Conservation (phyloP, 2,329 filamentous ascomycete genomes). For the Fusarium poae region DNA sequence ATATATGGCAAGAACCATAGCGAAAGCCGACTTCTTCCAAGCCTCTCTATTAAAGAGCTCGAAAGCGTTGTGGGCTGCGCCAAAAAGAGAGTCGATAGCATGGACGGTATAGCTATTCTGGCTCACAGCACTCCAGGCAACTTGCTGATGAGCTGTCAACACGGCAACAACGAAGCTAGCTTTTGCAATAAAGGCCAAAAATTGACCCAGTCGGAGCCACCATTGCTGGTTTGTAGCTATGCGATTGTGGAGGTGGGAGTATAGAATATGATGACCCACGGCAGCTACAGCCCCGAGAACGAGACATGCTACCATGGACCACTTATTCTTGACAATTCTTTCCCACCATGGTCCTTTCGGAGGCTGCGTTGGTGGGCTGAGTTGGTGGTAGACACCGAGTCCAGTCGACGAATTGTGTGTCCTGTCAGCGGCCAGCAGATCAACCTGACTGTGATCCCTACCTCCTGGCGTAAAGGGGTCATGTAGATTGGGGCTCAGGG, state of each 20-base stretch:
- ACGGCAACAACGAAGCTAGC: constrained; percentile 22
- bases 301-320: constrained; percentile 26
- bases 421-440: neutral
- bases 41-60: constrained; percentile 39
- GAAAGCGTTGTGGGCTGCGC: constrained; percentile 22
- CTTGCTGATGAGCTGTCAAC: constrained; percentile 20
- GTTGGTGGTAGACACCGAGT: constrained; percentile 4
- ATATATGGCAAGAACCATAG: constrained; percentile 39
- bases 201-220: constrained; percentile 30
- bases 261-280: constrained; percentile 23
- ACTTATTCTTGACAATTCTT: constrained; percentile 12
- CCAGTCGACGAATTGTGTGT: neutral
- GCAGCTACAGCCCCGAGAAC: constrained; percentile 14
- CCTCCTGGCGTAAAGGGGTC: neutral
- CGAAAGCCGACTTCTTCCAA: constrained; percentile 33
- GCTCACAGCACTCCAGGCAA: constrained; percentile 24
- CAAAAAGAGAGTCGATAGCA: constrained; percentile 41
- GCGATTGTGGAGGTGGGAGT: constrained; percentile 16
- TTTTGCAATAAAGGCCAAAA: constrained; percentile 26
- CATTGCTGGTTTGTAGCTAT: constrained; percentile 27
- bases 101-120: constrained; percentile 18
- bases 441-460: constrained; percentile 8
- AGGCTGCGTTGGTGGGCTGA: neutral
- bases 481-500: neutral
- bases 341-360: constrained; percentile 3